Evolutionary conservation across 2,329 filamentous ascomycete species (phyloP), one percentile per base, ranked within the genome.

Genomic region (Penicillium paneum): DNA sequence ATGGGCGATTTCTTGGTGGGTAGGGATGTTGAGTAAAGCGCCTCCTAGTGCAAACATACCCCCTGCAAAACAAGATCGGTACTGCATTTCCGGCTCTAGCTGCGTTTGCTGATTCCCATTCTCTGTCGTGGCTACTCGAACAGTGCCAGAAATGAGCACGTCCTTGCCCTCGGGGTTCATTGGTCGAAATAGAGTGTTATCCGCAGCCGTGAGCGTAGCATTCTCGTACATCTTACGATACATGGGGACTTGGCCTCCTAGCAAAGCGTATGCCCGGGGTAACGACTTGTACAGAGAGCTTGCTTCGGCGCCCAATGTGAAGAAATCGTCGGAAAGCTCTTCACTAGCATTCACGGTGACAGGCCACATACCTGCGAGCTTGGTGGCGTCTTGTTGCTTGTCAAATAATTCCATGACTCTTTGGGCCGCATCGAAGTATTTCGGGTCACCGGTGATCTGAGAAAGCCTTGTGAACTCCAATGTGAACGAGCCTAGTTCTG

Each of bases 281-380:
- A 85, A 68, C 58, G 83, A 83, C 60, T 84, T 82, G 62, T 83
- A 84, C 0, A 81, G 70, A 8, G 79, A 83, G 66, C 84, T 81
- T 2, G 79, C 76, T 75, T 81, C 79, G 17, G 76, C 80, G 15
- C 82, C 81, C 57, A 85, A 73, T 0, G 80, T 80, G 64, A 80
- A 85, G 32, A 72, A 70, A 36, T 65, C 64, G 43, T 70, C 64
- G 5, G 53, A 56, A 15, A 64, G 62, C 32, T 65, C 56, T 10
- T 60, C 49, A 2, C 62, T 68, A 2, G 67, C 61, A 48, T 74
- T 67, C 17, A 76, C 59, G 5, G 66, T 53, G 1, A 70, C 58
- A 3, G 74, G 74, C 73, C 73, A 77, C 58, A 77, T 48, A 2
- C 75, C 75, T 1, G 73, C 65, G 5, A 77, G 61, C 13, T 62